Conservation (phyloP, 116 monocot species). For the Posidonia oceanica region DNA sequence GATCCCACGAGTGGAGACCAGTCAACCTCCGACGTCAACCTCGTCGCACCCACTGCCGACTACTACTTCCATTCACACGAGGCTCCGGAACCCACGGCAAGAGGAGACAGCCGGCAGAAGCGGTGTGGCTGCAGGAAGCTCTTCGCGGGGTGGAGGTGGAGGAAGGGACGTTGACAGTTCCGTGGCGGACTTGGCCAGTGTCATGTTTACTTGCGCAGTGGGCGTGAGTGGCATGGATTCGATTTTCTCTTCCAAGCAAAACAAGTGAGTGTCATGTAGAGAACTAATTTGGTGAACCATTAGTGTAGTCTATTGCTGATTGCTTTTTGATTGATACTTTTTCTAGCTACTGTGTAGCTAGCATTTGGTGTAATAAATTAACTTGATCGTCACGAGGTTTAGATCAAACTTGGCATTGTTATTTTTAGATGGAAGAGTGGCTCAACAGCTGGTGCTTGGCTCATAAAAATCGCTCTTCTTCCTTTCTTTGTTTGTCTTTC, state of each 20-base stretch:
- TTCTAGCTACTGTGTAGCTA: too few relatives aligned
- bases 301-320: too few relatives aligned
- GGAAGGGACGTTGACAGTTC: slow-evolving; percentile 20
- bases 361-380: too few relatives aligned
- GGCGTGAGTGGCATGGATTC: slow-evolving; percentile 46
- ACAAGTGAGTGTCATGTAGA: neutral
- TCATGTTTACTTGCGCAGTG: slow-evolving; percentile 53
- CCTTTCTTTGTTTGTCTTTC: too few relatives aligned
- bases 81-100: neutral
- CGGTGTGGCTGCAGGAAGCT: neutral
- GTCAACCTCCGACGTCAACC: too few relatives aligned
- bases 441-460: too few relatives aligned
- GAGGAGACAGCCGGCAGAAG: neutral
- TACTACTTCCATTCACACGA: slow-evolving; percentile 2
- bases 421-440: too few relatives aligned
- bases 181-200: slow-evolving; percentile 46
- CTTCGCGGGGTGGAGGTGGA: neutral
- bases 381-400: too few relatives aligned
- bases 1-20: neutral
- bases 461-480: too few relatives aligned
- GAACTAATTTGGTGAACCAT: too few relatives aligned
- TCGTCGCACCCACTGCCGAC: slow-evolving; percentile 4
- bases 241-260: slow-evolving; percentile 27
- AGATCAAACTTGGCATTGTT: too few relatives aligned
- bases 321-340: too few relatives aligned